Evolutionary conservation across 768 basidiomycete species (phyloP).

Genomic region (Podaxis sp.): DNA sequence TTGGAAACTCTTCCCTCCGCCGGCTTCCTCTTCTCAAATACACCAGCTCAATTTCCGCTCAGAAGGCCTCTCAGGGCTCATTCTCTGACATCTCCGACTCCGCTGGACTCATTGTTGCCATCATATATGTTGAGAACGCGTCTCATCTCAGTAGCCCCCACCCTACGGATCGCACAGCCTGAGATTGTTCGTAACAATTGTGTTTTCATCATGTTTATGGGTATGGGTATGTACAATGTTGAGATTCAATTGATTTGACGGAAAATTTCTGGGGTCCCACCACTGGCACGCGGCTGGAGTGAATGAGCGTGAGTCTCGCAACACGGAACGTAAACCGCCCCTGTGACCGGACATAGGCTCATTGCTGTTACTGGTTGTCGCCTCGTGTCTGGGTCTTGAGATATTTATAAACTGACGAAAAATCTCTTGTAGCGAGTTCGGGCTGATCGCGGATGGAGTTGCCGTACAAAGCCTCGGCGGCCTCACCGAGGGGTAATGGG

Average conservation of each 20-base stretch:
- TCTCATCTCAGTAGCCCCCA: constrained; percentile 2
- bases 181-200: not conserved
- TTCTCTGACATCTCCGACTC: constrained; percentile 7
- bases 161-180: constrained; percentile 1
- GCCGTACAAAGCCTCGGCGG: constrained; percentile 63
- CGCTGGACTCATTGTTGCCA: constrained; percentile 10
- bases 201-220: not conserved
- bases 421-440: constrained; percentile 69
- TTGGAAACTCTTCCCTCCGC: constrained; percentile 11
- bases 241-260: not conserved
- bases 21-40: constrained; percentile 6
- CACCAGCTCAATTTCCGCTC: not conserved
- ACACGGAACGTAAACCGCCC: not conserved
- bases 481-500: constrained; percentile 64
- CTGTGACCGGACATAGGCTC: constrained; percentile 13
- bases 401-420: constrained; percentile 77
- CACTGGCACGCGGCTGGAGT: not conserved
- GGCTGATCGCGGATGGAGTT: constrained; percentile 52
- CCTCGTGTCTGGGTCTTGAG: constrained; percentile 34
- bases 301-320: not conserved
- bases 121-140: not conserved
- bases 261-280: constrained; percentile 3
- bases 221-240: not conserved
- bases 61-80: not conserved
- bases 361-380: constrained; percentile 10